phyloP scores from a whole-genome alignment of 495 filamentous ascomycete species.

The Astrothelium macrocarpum region DNA sequence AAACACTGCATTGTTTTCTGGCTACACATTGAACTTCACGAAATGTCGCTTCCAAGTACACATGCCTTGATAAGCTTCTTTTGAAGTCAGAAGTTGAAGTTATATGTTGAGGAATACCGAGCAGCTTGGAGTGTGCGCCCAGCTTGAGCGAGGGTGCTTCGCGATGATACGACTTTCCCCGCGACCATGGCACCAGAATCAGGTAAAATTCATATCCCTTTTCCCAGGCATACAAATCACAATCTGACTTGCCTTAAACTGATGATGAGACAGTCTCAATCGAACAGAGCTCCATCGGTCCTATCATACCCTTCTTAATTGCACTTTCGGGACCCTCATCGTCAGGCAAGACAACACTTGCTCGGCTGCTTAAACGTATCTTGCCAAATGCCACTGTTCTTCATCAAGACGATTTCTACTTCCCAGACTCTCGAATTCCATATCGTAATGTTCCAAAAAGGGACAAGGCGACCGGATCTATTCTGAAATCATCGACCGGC shows the following conservation, averaged over 20 bases:
- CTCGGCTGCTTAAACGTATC: slow-evolving; percentile 34
- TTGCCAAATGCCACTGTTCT: slow-evolving; percentile 56
- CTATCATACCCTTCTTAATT: slow-evolving; percentile 14
- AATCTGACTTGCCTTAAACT: background rate
- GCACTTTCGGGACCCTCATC: slow-evolving; percentile 30
- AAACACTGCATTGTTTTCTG: no score
- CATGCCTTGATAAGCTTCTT: no score
- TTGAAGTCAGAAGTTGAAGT: no score
- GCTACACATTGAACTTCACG: no score
- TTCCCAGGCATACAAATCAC: no score
- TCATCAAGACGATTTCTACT: slow-evolving; percentile 91
- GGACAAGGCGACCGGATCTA: background rate
- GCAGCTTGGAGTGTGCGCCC: no score
- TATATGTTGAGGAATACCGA: no score
- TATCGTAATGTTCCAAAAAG: background rate
- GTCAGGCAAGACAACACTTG: slow-evolving; percentile 36
- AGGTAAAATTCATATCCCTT: no score
- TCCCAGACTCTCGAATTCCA: slow-evolving; percentile 59
- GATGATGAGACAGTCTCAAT: background rate
- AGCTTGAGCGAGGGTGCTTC: no score
- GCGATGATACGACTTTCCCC: no score
- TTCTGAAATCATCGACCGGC: background rate
- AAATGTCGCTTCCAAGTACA: no score
- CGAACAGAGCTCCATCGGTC: background rate
- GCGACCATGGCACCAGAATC: no score